Conservation (phyloP, 345 rosid species). For the Toxicodendron radicans region DNA sequence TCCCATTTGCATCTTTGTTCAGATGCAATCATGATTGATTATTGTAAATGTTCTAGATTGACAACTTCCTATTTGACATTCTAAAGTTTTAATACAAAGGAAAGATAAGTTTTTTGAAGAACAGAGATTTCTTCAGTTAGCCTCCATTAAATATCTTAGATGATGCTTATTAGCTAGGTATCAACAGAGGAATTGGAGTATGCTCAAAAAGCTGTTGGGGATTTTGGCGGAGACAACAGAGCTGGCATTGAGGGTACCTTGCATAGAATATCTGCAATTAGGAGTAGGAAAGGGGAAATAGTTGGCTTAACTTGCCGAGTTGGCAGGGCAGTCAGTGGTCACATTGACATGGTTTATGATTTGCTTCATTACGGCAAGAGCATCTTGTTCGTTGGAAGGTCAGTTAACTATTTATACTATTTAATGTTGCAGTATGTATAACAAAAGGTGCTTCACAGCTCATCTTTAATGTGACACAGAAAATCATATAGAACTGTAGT, state of each 20-base stretch:
- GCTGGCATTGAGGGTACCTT: slow-evolving; percentile 72
- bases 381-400: slow-evolving; percentile 70
- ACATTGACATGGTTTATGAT: slow-evolving; percentile 61
- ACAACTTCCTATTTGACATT: not conserved
- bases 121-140: not conserved
- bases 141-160: not conserved
- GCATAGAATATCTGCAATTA: slow-evolving; percentile 67
- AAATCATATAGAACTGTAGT: not conserved
- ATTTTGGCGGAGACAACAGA: slow-evolving; percentile 61
- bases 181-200: slow-evolving; percentile 57
- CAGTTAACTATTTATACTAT: slow-evolving; percentile 10
- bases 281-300: slow-evolving; percentile 50
- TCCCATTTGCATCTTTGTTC: not conserved
- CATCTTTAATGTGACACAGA: no score
- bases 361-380: slow-evolving; percentile 61
- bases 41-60: not conserved
- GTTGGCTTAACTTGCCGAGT: slow-evolving; percentile 70
- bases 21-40: not conserved
- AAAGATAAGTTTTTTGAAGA: not conserved
- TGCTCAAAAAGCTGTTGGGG: slow-evolving; percentile 58
- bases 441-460: not conserved
- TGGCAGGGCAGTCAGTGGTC: slow-evolving; percentile 67
- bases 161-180: slow-evolving; percentile 44
- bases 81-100: not conserved
- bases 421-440: not conserved